phyloP scores from a whole-genome alignment of 768 basidiomycete genomes.

The Goffeauzyma gilvescens region DNA sequence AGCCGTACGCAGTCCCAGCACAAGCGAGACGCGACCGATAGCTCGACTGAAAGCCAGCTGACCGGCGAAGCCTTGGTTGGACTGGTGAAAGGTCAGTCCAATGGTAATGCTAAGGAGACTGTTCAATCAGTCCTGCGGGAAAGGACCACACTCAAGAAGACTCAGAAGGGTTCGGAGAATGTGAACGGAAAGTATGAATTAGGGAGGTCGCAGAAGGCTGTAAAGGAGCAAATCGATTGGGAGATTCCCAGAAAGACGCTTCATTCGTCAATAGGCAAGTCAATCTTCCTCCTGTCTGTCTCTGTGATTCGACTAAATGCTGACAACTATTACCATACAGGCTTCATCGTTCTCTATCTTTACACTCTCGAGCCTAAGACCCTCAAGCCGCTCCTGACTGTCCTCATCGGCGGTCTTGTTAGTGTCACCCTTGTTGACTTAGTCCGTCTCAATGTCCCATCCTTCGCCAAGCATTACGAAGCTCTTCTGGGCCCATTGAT shows the following conservation, averaged over 20 bases:
- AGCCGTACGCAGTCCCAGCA: no score
- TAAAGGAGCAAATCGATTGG: conserved; percentile 48
- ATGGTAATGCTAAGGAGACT: no score
- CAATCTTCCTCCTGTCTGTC: neutral
- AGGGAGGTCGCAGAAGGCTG: no score
- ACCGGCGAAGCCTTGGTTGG: no score
- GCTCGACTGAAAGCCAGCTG: no score
- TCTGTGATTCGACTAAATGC: no score
- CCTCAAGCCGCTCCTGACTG: conserved; percentile 40
- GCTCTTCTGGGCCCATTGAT: conserved; percentile 57
- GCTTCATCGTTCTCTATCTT: conserved; percentile 47
- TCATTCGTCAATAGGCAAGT: conserved; percentile 72
- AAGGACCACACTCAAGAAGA: no score
- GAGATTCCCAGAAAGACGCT: conserved; percentile 75
- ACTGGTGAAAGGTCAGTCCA: no score
- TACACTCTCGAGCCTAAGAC: conserved; percentile 38
- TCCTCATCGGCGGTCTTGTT: conserved; percentile 48
- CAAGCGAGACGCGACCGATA: no score
- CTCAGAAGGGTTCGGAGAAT: no score
- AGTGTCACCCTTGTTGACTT: conserved; percentile 56
- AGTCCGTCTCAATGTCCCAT: conserved; percentile 47
- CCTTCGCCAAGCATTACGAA: conserved; percentile 56
- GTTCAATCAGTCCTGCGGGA: no score
- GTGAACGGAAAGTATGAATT: no score
- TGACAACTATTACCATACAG: conserved; percentile 31